Evolutionary conservation across 176 grass and related monocot genomes (phyloP), one percentile per base, ranked within the genome.

Genomic region (Oryza australiensis): DNA sequence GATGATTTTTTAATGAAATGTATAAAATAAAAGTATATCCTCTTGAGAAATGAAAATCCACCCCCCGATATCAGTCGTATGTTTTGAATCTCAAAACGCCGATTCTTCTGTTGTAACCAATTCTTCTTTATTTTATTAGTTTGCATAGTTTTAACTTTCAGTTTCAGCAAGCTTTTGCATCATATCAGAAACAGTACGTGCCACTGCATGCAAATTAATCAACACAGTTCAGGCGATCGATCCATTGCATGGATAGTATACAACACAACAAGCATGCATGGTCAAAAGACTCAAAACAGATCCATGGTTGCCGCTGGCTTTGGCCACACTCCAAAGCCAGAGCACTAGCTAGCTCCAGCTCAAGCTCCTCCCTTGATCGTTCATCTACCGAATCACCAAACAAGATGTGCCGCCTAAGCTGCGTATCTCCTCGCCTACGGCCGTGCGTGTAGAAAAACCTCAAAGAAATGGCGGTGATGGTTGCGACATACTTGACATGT

Each of bases 361-460:
- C 29, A 24, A 33, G 32, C 64, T 83, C 30, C 83, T 48, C 80
- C 79, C 76, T 73, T 86, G 83, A 89, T 89, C 68, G 87, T 22
- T 89, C 87, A 86, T 89, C 87, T 80, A 77, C 87, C 87, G 78
- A 66, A 89, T 86, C 78, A 89, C 87, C 87, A 89, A 89, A 86
- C 83, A 55, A 78, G 64, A 57, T 65, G 62, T 86, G 78, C 59
- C 45, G 67, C 79, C 78, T 68, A 89, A 86, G 90, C 84, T 55
- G 85, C 55, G 70, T 4, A 74, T 46, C 76, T 42, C 26, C 59
- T 32, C 28, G 38, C 38, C 38, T 59, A 59, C n/a, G 42, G 66
- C 71, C 78, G 26, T 20, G 51, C 27, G 42, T 20, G 72, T 30
- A 79, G 29, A 72, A 53, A 37, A 55, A 42, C 14, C 71, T 18